A percentile compares a stretch with the other conserved stretches of the same genome.
phyloP scores from a whole-genome alignment of 768 basidiomycete species.

The Psilocybe tampanensis region DNA sequence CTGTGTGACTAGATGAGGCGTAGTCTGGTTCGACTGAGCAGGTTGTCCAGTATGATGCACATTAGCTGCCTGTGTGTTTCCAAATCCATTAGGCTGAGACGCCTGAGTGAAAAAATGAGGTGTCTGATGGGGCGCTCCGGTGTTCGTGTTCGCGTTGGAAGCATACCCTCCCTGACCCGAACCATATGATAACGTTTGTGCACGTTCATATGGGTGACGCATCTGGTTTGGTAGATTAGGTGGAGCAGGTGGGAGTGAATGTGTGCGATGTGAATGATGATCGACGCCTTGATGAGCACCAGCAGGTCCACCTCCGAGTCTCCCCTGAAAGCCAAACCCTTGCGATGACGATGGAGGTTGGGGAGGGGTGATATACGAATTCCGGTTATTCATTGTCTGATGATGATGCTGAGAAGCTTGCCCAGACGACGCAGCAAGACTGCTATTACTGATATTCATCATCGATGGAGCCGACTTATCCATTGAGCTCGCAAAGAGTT shows the following conservation, averaged over 20 bases:
- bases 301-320: neutral
- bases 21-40: neutral
- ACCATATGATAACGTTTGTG: slow-evolving; percentile 8
- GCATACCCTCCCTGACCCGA: neutral
- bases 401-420: neutral
- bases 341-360: neutral
- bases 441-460: slow-evolving; percentile 8
- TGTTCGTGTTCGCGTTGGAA: too few relatives aligned
- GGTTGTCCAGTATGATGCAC: neutral
- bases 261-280: slow-evolving; percentile 13
- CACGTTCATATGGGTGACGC: slow-evolving; percentile 8
- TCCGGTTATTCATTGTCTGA: neutral
- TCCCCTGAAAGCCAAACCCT: neutral
- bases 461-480: slow-evolving; percentile 22
- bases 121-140: neutral
- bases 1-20: slow-evolving; percentile 17
- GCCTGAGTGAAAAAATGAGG: neutral
- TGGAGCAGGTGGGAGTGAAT: slow-evolving; percentile 10
- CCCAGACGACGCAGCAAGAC: neutral
- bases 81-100: neutral
- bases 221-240: neutral
- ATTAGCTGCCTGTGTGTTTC: neutral
- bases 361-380: neutral
- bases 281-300: neutral
- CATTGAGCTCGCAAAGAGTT: slow-evolving; percentile 44